Conservation (phyloP, 257 asterid genomes). For the Gentiana macrophylla region DNA sequence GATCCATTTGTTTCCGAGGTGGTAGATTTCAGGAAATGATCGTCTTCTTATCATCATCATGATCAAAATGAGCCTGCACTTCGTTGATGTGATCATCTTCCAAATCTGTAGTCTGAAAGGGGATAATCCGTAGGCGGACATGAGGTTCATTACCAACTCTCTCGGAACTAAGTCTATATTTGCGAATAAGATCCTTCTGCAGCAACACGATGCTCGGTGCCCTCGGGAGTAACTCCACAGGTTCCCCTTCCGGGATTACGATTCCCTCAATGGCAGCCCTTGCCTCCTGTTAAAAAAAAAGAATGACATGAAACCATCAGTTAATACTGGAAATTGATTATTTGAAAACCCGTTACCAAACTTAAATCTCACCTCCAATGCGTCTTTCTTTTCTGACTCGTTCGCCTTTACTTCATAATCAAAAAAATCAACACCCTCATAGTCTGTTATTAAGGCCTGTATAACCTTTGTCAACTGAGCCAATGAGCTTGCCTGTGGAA, state of each 20-base stretch:
- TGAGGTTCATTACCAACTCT: constrained; percentile 57
- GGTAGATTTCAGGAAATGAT: constrained; percentile 15
- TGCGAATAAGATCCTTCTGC: constrained; percentile 79
- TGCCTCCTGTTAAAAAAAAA: constrained; percentile 50
- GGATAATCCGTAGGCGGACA: constrained; percentile 53
- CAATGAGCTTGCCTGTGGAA: constrained; percentile 55
- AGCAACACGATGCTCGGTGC: constrained; percentile 55
- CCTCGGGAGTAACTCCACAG: constrained; percentile 78
- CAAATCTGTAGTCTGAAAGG: constrained; percentile 26
- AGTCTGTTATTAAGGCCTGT: constrained; percentile 47
- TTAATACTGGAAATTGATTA: not conserved
- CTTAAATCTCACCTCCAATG: constrained; percentile 65
- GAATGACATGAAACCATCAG: not conserved
- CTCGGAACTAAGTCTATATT: constrained; percentile 71
- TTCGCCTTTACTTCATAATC: constrained; percentile 59
- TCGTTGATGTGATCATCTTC: constrained; percentile 31
- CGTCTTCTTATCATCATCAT: constrained; percentile 24
- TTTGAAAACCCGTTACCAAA: not conserved
- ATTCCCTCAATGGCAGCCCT: constrained; percentile 72
- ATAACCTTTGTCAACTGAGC: constrained; percentile 59
- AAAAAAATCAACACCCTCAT: constrained; percentile 44
- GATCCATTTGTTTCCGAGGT: constrained; percentile 49
- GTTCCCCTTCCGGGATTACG: constrained; percentile 80
- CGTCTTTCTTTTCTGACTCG: constrained; percentile 73
- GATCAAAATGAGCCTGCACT: not conserved